phyloP scores from a whole-genome alignment of 192 early-diverging fungal species.

The Backusella mclennaniae region DNA sequence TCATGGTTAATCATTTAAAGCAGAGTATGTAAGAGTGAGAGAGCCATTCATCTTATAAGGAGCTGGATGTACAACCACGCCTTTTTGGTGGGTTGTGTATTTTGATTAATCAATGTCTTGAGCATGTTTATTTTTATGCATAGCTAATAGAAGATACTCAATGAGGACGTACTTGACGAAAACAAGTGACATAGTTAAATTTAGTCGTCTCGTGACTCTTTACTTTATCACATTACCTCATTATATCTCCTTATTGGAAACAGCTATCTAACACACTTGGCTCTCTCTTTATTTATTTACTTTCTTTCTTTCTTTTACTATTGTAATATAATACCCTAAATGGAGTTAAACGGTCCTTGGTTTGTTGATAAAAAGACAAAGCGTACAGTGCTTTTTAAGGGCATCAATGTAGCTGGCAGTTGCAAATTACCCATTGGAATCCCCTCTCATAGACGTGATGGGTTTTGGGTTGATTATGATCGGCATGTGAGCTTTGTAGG shows the following conservation, averaged over 20 bases:
- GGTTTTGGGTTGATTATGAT: constrained; percentile 50
- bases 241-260: neutral
- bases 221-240: neutral
- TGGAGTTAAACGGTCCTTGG: constrained; percentile 38
- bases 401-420: constrained; percentile 53
- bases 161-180: neutral
- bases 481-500: constrained; percentile 67
- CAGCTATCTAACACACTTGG: neutral
- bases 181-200: neutral
- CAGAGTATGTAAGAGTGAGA: neutral
- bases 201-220: neutral
- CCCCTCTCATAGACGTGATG: constrained; percentile 41
- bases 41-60: neutral
- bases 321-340: neutral
- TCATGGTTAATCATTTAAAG: neutral
- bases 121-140: neutral
- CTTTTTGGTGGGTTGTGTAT: neutral
- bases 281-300: neutral
- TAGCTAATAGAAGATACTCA: neutral
- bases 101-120: neutral
- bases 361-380: constrained; percentile 50
- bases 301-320: neutral
- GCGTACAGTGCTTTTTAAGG: constrained; percentile 49
- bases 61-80: neutral
- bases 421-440: constrained; percentile 49